These are phyloP conservation scores for Cryphonectria japonica DNA, from an alignment of 2,329 filamentous ascomycete genomes.

Conservation along the genomic window DNA sequence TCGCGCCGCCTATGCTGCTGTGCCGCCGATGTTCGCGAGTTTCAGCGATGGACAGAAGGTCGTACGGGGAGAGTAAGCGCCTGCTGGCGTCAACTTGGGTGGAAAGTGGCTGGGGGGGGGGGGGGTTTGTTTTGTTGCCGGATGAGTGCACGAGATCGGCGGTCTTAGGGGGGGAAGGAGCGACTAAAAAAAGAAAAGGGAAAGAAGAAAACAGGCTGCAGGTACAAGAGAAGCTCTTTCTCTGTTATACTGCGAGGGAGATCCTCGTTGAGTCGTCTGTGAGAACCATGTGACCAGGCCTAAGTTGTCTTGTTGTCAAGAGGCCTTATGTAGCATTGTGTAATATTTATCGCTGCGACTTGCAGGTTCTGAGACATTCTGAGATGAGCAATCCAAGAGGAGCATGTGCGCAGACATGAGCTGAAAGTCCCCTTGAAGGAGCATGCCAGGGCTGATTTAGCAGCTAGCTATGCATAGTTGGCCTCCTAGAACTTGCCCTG, in stretches of 20 bases:
- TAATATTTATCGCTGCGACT: background rate
- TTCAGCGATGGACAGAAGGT: background rate
- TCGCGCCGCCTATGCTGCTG: conserved; percentile 22
- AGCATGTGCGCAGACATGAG: conserved; percentile 19
- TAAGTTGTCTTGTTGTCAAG: conserved; percentile 4
- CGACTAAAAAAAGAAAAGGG: too few relatives aligned
- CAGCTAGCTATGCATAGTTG: conserved; percentile 1
- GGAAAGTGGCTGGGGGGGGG: background rate
- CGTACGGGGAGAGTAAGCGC: background rate
- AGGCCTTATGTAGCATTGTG: conserved; percentile 8
- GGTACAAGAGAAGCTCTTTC: conserved; percentile 15
- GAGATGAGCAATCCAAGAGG: conserved; percentile 22
- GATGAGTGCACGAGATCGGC: background rate
- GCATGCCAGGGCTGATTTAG: background rate
- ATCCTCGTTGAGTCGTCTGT: conserved; percentile 9
- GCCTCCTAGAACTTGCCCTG: background rate
- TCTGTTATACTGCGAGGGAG: conserved; percentile 17
- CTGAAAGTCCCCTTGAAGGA: conserved; percentile 10
- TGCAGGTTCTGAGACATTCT: too few relatives aligned
- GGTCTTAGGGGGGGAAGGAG: background rate
- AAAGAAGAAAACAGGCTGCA: background rate
- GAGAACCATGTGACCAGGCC: conserved; percentile 22
- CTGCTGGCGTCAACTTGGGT: background rate
- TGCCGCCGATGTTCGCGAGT: conserved; percentile 16
- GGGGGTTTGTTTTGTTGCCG: background rate